Conservation (phyloP, 345 rosid species). For the Citrus mangshanensis region DNA sequence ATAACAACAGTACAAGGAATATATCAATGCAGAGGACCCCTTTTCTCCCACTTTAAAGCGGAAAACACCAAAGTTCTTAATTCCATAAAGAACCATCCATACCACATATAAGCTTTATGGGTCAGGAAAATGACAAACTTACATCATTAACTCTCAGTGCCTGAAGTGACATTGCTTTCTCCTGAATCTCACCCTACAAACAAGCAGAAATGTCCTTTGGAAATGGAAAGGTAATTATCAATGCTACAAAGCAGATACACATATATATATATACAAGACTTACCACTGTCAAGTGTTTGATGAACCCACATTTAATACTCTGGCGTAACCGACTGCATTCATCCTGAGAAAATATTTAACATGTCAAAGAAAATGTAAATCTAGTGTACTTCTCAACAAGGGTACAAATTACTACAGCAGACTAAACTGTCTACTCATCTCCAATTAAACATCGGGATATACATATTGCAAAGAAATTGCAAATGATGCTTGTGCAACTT, state of each 20-base stretch:
- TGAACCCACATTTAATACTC: conserved; percentile 69
- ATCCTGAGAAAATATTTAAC: conserved; percentile 48
- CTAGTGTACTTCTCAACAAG: background rate
- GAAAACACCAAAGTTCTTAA: background rate
- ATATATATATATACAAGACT: conserved; percentile 14
- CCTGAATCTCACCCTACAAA: conserved; percentile 74
- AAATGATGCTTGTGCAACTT: background rate
- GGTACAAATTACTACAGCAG: conserved; percentile 1
- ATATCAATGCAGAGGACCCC: background rate
- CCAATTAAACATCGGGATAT: background rate
- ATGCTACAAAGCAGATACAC: conserved; percentile 12
- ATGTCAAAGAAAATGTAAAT: conserved; percentile 12
- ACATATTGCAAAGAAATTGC: background rate
- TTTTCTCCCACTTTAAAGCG: background rate
- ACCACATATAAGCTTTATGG: background rate
- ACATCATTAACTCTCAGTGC: conserved; percentile 64
- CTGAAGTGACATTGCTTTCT: conserved; percentile 63
- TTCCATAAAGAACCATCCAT: background rate
- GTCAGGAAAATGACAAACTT: conserved; percentile 25
- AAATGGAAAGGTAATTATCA: background rate
- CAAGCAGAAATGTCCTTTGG: conserved; percentile 5
- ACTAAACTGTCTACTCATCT: background rate
- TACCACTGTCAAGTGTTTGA: conserved; percentile 71
- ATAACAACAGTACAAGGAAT: background rate
- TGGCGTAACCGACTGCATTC: conserved; percentile 70